These are phyloP conservation scores for Annulohypoxylon maeteangense DNA, from an alignment of 495 filamentous ascomycete species.

Conservation along the genomic window DNA sequence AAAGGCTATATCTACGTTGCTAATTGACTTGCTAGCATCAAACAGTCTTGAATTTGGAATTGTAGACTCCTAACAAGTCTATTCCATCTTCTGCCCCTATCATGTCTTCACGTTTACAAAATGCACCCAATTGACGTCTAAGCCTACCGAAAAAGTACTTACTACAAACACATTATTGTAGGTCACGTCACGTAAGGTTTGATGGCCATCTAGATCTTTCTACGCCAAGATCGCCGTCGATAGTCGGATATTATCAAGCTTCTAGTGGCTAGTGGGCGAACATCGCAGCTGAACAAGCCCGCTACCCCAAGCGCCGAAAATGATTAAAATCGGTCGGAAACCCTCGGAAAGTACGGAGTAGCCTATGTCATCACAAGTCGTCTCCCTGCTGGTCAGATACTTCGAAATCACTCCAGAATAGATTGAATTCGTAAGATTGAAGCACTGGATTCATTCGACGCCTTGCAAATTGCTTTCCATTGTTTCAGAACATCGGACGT, in stretches of 20 bases:
- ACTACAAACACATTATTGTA: neutral
- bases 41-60: neutral
- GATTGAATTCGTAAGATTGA: neutral
- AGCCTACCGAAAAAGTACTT: neutral
- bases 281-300: neutral
- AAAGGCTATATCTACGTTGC: neutral
- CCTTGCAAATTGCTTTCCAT: constrained; percentile 5
- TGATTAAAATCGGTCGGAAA: neutral
- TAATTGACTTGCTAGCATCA: neutral
- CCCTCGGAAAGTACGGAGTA: neutral
- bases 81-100: neutral
- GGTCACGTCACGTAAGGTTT: neutral
- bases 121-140: neutral
- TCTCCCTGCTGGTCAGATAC: neutral
- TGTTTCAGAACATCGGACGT: constrained; percentile 2
- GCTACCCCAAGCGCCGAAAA: neutral
- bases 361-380: neutral
- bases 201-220: neutral
- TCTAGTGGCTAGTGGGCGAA: neutral
- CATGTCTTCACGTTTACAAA: neutral
- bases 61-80: too few species aligned
- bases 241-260: constrained; percentile 2
- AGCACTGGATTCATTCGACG: neutral
- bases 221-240: constrained; percentile 1
- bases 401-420: neutral